Percentiles rank a stretch among this genome's conserved stretches.
Conservation (phyloP, 75 land plant genomes). For the Selaginella moellendorffii region DNA sequence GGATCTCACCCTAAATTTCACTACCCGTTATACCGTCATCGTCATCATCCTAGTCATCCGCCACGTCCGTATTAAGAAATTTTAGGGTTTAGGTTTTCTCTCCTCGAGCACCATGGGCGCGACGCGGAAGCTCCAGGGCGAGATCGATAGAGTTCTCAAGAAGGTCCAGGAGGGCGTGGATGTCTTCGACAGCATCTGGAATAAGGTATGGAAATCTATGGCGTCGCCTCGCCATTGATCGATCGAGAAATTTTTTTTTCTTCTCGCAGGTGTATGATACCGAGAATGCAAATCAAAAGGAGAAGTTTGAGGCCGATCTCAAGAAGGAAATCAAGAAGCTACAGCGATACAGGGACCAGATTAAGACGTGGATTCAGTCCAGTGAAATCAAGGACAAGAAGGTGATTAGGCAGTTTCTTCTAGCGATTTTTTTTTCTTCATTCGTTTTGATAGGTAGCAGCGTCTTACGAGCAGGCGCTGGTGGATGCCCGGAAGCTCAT, state of each 20-base stretch:
- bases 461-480: slow-evolving; percentile 92
- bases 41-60: too few relatives aligned
- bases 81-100: slow-evolving; percentile 14
- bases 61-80: too few relatives aligned
- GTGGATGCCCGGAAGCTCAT: slow-evolving; percentile 89
- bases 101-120: slow-evolving; percentile 65
- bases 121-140: slow-evolving; percentile 88
- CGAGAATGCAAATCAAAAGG: slow-evolving; percentile 96
- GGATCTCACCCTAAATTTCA: too few relatives aligned
- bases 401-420: too few relatives aligned
- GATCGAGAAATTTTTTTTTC: background rate
- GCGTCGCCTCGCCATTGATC: background rate
- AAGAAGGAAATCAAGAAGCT: slow-evolving; percentile 98
- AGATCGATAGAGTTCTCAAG: slow-evolving; percentile 91
- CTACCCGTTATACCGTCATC: too few relatives aligned
- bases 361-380: slow-evolving; percentile 97
- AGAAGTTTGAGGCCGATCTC: slow-evolving; percentile 94
- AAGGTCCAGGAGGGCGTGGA: slow-evolving; percentile 98
- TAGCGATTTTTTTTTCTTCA: too few relatives aligned
- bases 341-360: slow-evolving; percentile 93
- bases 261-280: slow-evolving; percentile 80
- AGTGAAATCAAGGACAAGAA: slow-evolving; percentile 97
- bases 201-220: slow-evolving; percentile 44
- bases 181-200: slow-evolving; percentile 95
- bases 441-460: slow-evolving; percentile 86